Conservation (phyloP, 192 early-diverging fungal genomes). For the Lunasporangiospora selenospora region DNA sequence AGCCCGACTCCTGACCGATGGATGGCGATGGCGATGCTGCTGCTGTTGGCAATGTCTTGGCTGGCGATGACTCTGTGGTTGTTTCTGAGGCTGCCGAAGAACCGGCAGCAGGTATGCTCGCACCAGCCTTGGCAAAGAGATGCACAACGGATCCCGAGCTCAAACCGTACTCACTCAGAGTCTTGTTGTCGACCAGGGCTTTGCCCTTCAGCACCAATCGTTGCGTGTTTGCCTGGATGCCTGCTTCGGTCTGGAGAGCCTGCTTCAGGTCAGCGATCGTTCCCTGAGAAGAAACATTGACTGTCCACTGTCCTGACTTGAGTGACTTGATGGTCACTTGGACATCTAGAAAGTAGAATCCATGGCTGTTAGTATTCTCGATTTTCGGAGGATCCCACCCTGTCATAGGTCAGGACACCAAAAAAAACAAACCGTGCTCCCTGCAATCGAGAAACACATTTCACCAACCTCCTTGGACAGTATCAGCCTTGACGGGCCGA, state of each 20-base stretch:
- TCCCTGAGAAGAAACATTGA: constrained; percentile 43
- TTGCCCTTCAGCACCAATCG: constrained; percentile 69
- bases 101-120: neutral
- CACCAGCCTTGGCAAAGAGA: constrained; percentile 55
- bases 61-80: too few relatives aligned
- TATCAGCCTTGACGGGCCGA: constrained; percentile 17
- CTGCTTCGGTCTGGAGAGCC: constrained; percentile 35
- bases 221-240: constrained; percentile 46
- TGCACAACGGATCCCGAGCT: constrained; percentile 51
- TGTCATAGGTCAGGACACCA: too few relatives aligned
- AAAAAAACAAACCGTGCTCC: too few relatives aligned
- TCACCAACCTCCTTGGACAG: constrained; percentile 39
- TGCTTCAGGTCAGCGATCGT: constrained; percentile 50
- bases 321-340: constrained; percentile 52
- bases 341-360: constrained; percentile 22
- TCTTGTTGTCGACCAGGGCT: constrained; percentile 58
- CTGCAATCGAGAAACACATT: too few relatives aligned
- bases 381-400: too few relatives aligned
- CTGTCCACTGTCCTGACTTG: constrained; percentile 49
- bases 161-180: constrained; percentile 57
- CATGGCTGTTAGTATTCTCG: too few relatives aligned
- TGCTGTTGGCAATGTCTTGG: neutral
- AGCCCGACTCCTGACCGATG: neutral
- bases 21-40: neutral
- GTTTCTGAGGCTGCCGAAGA: neutral